Percentiles rank a stretch among this genome's conserved stretches.
Evolutionary conservation across 805 yeast species (phyloP).

Genomic region (Saccharomycopsis oosterbeekiorum): DNA sequence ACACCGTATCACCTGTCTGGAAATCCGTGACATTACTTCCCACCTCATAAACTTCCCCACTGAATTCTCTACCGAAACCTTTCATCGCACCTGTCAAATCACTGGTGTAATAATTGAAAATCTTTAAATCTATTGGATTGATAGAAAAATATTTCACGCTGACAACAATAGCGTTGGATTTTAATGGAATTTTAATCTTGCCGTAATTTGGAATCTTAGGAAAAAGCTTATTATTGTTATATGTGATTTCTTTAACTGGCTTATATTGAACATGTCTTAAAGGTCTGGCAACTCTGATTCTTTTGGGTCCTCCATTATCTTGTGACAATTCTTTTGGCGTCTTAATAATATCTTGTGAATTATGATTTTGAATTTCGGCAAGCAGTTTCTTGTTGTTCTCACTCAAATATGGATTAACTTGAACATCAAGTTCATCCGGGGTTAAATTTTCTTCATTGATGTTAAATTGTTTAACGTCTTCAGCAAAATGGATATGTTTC

Average conservation of each 20-base stretch:
- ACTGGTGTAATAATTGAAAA: slow-evolving; percentile 43
- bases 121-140: slow-evolving; percentile 57
- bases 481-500: background rate
- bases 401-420: slow-evolving; percentile 15
- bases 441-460: slow-evolving; percentile 13
- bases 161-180: slow-evolving; percentile 40
- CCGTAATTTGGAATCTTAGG: slow-evolving; percentile 41
- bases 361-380: slow-evolving; percentile 6
- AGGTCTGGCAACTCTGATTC: slow-evolving; percentile 33
- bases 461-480: slow-evolving; percentile 5
- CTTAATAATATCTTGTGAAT: background rate
- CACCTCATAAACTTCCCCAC: slow-evolving; percentile 48
- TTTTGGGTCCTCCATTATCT: slow-evolving; percentile 4
- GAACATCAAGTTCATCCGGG: slow-evolving; percentile 13
- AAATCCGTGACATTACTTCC: background rate
- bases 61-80: slow-evolving; percentile 64
- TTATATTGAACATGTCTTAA: slow-evolving; percentile 41
- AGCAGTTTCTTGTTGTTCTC: slow-evolving; percentile 1
- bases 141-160: slow-evolving; percentile 50
- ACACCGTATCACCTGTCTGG: slow-evolving; percentile 52
- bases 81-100: slow-evolving; percentile 44
- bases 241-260: slow-evolving; percentile 40
- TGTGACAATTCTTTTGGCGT: slow-evolving; percentile 16
- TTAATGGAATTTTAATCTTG: slow-evolving; percentile 40
- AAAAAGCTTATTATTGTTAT: slow-evolving; percentile 26